Base-by-base conservation (phyloP, 2,329 filamentous ascomycete species). In the Monosporascus sp. region DNA sequence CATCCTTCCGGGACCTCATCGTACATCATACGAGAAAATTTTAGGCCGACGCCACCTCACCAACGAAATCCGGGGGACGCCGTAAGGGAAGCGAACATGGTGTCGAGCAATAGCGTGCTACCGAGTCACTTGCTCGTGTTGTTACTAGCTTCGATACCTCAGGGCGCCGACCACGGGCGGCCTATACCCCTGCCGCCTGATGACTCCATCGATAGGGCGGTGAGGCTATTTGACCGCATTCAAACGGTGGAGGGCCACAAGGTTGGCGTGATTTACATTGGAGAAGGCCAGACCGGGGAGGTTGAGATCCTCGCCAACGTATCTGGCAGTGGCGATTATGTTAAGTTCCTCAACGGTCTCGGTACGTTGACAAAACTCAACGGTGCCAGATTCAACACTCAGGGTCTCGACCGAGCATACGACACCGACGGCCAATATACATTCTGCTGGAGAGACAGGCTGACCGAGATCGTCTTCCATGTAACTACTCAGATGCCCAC, bases 401-500 rank as follows among this genome's bases (percentile, higher is more conserved):
- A 97, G 65, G 94, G 94, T 3, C 75, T 99, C 26, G 92, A 97
- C 68, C 84, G 85, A 31, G 79, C 84, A 56, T 81, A 86, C 60
- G 86, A 93, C 63, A 78, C 79, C 2, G 94, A 99, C 69, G 94
- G 94, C 35, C 83, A 92, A 64, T 91, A 88, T 69, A 91, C 92
- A 0, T 92, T 93, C 66, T 93, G 90, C 64, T 99, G 94, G 92
- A 88, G 92, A 56, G 94, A 97, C 68, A 83, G 92, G 44, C 91
- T 97, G 53, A 94, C 92, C 5, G 94, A 97, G 68, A 89, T 99
- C 45, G 87, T 97, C 31, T 99, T 95, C 71, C 94, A 97, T 68
- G 87, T 97, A 51, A 91, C 89, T 5, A 99, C 93, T 4, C 91
- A 97, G 79, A 99, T 99, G 94, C 94, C 94, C 1, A 96, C 91